Percentiles rank a stretch among this genome's conserved stretches.
Evolutionary conservation across 2,329 filamentous ascomycete species (phyloP).

Genomic region (Scorias spongiosa): DNA sequence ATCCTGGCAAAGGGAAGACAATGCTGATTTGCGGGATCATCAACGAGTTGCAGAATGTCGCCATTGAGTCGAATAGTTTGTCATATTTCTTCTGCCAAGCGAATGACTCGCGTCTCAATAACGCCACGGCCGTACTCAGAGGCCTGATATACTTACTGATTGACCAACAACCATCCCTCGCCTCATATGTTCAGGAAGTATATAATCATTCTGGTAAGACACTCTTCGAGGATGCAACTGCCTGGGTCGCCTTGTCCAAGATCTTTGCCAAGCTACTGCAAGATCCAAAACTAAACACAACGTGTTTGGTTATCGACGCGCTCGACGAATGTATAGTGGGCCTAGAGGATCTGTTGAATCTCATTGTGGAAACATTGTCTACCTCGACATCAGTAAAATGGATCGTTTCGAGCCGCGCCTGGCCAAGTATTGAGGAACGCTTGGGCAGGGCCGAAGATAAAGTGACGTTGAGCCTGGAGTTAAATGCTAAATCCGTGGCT

Average conservation of each 20-base stretch:
- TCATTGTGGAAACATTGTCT: slow-evolving; percentile 17
- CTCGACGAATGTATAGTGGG: slow-evolving; percentile 30
- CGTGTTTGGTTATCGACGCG: slow-evolving; percentile 30
- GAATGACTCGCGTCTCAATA: slow-evolving; percentile 16
- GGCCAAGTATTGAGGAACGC: slow-evolving; percentile 23
- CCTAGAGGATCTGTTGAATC: slow-evolving; percentile 19
- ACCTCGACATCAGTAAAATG: slow-evolving; percentile 22
- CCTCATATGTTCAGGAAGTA: slow-evolving; percentile 20
- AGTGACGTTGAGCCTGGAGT: slow-evolving; percentile 4
- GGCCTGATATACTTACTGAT: slow-evolving; percentile 30
- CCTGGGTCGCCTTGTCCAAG: slow-evolving; percentile 24
- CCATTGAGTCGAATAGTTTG: slow-evolving; percentile 9
- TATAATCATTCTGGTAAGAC: slow-evolving; percentile 21
- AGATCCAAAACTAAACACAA: too few species aligned
- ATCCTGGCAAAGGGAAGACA: slow-evolving; percentile 19
- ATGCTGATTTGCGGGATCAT: slow-evolving; percentile 24
- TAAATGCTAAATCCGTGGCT: slow-evolving; percentile 22
- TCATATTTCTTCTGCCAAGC: slow-evolving; percentile 28
- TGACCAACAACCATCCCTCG: slow-evolving; percentile 18
- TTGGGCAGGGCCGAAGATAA: slow-evolving; percentile 16
- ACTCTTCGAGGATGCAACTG: slow-evolving; percentile 27
- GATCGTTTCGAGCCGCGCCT: slow-evolving; percentile 32
- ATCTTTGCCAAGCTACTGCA: too few species aligned
- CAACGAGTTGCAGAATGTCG: slow-evolving; percentile 14
- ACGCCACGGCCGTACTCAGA: slow-evolving; percentile 25